These are phyloP conservation scores for Rutstroemia sp. DNA, from an alignment of 2,329 filamentous ascomycete genomes.

Conservation along the genomic window DNA sequence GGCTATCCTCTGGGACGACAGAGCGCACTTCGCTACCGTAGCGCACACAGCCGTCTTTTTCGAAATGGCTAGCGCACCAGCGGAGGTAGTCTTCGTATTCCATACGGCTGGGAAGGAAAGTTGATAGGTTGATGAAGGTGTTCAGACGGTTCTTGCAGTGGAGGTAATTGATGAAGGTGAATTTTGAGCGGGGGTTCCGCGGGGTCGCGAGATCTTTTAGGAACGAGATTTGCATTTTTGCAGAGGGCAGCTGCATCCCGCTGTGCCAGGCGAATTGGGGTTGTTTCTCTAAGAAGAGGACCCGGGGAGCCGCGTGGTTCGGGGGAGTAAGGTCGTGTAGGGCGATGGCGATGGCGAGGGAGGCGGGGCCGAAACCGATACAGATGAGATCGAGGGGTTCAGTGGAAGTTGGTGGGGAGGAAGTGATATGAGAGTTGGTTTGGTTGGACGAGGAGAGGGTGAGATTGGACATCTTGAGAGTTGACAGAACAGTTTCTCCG, in stretches of 20 bases:
- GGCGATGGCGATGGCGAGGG: conserved; percentile 80
- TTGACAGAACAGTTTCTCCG: conserved; percentile 2
- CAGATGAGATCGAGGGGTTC: conserved; percentile 79
- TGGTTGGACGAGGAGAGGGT: background rate
- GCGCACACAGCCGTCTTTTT: conserved; percentile 43
- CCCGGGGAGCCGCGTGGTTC: conserved; percentile 49
- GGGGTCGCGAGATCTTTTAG: conserved; percentile 92
- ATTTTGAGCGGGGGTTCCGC: conserved; percentile 78
- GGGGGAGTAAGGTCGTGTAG: conserved; percentile 65
- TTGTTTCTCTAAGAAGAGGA: conserved; percentile 86
- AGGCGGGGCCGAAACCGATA: conserved; percentile 88
- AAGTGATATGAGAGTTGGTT: background rate
- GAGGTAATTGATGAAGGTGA: conserved; percentile 94
- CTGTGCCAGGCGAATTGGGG: conserved; percentile 81
- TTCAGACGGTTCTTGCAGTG: conserved; percentile 74
- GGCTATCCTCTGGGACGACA: conserved; percentile 17
- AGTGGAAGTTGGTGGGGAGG: conserved; percentile 29
- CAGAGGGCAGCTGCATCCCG: conserved; percentile 88
- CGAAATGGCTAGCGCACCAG: conserved; percentile 83
- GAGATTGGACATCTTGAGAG: background rate
- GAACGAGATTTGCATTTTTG: conserved; percentile 97
- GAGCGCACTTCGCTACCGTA: conserved; percentile 76
- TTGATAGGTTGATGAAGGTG: conserved; percentile 84
- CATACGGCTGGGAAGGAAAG: conserved; percentile 75
- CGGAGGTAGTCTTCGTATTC: conserved; percentile 95